These are phyloP conservation scores for Pseudoperonospora humuli DNA, from an alignment of 352 stramenopile genomes.

Conservation along the genomic window DNA sequence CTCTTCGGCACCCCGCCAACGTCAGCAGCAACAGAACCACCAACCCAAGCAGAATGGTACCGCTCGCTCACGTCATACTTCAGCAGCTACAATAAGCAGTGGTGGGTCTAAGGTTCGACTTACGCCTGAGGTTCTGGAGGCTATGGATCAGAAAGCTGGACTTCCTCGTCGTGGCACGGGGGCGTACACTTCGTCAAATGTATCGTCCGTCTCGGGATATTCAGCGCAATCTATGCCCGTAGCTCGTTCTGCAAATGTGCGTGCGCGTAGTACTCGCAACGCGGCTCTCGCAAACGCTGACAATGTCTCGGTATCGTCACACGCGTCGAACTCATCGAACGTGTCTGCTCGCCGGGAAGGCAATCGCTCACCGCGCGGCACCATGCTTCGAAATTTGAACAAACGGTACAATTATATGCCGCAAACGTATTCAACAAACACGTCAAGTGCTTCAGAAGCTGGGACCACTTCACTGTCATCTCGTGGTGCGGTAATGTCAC, in stretches of 20 bases:
- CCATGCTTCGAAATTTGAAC: constrained; percentile 44
- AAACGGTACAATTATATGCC: constrained; percentile 68
- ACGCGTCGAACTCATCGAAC: constrained; percentile 43
- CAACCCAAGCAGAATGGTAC: constrained; percentile 11
- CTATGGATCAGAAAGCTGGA: constrained; percentile 46
- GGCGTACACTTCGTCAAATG: constrained; percentile 53
- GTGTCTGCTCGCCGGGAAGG: constrained; percentile 20
- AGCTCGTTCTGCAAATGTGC: constrained; percentile 20
- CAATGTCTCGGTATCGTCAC: constrained; percentile 51
- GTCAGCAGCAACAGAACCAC: constrained; percentile 13
- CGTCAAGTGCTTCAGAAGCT: constrained; percentile 23
- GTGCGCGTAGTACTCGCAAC: constrained; percentile 27
- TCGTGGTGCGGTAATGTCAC: constrained; percentile 58
- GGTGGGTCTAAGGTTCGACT: constrained; percentile 34
- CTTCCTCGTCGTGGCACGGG: constrained; percentile 35
- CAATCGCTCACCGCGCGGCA: constrained; percentile 27
- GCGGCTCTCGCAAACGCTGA: constrained; percentile 25
- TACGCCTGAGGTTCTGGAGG: constrained; percentile 49
- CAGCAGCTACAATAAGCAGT: constrained; percentile 11
- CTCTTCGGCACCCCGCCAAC: neutral
- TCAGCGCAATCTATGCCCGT: constrained; percentile 35
- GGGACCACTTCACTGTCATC: constrained; percentile 56
- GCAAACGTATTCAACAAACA: constrained; percentile 39
- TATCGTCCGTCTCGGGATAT: constrained; percentile 57
- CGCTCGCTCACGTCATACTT: constrained; percentile 4